Evolutionary conservation across 176 grass and related monocot genomes (phyloP).

Genomic region (Oryza brachyantha): DNA sequence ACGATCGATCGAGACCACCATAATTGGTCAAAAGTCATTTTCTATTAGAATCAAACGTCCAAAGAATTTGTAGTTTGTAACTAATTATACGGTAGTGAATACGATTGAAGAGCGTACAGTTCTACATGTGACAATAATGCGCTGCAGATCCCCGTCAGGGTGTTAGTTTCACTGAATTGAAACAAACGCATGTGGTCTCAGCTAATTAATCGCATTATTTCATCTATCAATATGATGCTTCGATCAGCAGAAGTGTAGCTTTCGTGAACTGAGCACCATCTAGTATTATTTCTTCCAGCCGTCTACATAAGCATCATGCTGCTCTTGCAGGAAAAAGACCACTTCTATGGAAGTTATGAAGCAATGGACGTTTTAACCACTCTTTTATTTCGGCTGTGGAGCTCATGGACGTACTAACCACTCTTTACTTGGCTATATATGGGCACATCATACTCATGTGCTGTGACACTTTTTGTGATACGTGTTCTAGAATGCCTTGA

Average conservation of each 20-base stretch:
- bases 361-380: conserved; percentile 39
- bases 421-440: neutral
- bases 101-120: neutral
- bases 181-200: neutral
- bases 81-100: neutral
- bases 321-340: conserved; percentile 42
- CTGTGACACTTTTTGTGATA: neutral
- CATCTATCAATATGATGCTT: neutral
- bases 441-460: neutral
- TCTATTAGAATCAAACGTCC: conserved; percentile 4
- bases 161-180: conserved; percentile 27
- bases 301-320: conserved; percentile 1
- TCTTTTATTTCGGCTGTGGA: neutral
- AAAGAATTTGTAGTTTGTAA: neutral
- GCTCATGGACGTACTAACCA: conserved; percentile 43
- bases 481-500: neutral
- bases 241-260: conserved; percentile 25
- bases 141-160: neutral
- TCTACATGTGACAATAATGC: conserved; percentile 28
- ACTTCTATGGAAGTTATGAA: neutral
- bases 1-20: neutral
- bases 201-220: neutral
- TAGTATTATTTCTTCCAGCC: conserved; percentile 44
- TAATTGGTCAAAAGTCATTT: conserved; percentile 15
- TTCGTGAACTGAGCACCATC: conserved; percentile 25